Base-by-base conservation (phyloP, 2,329 filamentous ascomycete species). In the Tolypocladium pustulatum region DNA sequence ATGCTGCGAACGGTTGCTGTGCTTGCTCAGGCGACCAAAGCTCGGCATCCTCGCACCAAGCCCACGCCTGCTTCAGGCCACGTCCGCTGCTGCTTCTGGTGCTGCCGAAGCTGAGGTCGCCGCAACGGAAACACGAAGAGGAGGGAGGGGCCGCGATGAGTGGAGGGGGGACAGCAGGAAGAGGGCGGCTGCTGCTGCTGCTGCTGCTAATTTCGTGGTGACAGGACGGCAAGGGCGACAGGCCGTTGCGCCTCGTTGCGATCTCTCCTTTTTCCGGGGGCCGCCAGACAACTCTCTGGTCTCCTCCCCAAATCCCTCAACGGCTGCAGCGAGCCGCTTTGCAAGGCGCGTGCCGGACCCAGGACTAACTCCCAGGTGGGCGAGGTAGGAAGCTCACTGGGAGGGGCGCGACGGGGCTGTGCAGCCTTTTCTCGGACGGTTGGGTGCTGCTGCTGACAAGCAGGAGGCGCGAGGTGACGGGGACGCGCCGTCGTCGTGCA, bases 1-100 rank as follows among this genome's bases (percentile, higher is more conserved):
- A 68, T 81, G 79, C 73, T 82, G 81, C 69, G 81, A 81, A 66
- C 79, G 79, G 67, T 81, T 81, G 75, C 75, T 78, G 71, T 81
- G 77, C 75, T 75, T 82, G 69, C 77, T 76, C 70, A 81, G 72
- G 68, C 79, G 79, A 72, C 75, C 74, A 72, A 82, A 82, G 71
- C 72, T 72, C 67, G 76, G 78, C 80, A 83, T 83, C 61, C 64
- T 71, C 62, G 43, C 37, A 43, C 34, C 22, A 27, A 37, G 40
- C 7, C 20, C 27, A 52, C 49, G 49, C 30, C 49, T 10, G 8
- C 49, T 22, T 34, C 22, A n/a, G 27, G 46, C 27, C 46, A 20
- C 46, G 46, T 51, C 27, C 15, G 27, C 43, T 49, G 41, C 10
- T 46, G 57, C 61, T 60, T 52, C 58, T 59, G 54, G 4, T 10